A percentile compares a stretch with the other conserved stretches of the same genome.
Evolutionary conservation across 73 alveolate species (phyloP).

Genomic region (Symbiodinium natans): DNA sequence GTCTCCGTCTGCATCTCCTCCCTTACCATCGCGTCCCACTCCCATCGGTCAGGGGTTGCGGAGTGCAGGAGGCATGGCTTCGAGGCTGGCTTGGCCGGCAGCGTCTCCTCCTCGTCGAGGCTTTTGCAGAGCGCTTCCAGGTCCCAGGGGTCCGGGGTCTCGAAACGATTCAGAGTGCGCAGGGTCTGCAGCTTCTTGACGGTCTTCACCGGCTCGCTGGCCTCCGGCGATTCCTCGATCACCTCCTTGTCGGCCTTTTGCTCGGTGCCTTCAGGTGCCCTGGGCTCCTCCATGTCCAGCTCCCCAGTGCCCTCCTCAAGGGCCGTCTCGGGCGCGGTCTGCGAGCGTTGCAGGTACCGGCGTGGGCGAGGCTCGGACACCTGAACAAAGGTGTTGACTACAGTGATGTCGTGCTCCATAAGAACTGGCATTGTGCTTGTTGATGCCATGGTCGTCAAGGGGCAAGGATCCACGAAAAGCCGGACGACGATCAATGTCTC

Average conservation of each 20-base stretch:
- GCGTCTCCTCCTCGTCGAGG: not conserved
- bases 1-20: not conserved
- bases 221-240: not conserved
- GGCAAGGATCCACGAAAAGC: no score
- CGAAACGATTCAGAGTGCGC: not conserved
- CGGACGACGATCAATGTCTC: no score
- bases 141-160: not conserved
- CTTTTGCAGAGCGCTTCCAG: not conserved
- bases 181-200: not conserved
- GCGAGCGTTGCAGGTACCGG: no score
- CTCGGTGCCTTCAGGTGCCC: not conserved
- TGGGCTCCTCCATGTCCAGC: no score
- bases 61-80: not conserved
- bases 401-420: no score
- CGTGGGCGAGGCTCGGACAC: no score
- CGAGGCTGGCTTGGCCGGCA: not conserved
- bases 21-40: not conserved
- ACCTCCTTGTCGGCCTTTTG: not conserved
- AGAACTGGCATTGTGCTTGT: no score
- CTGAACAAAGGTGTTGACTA: no score
- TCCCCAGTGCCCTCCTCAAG: no score
- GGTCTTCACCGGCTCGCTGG: not conserved
- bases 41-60: not conserved
- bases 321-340: no score
- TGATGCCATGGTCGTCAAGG: no score